Base-by-base conservation (phyloP, 2,329 filamentous ascomycete genomes). In the Ambrosiella xylebori region DNA sequence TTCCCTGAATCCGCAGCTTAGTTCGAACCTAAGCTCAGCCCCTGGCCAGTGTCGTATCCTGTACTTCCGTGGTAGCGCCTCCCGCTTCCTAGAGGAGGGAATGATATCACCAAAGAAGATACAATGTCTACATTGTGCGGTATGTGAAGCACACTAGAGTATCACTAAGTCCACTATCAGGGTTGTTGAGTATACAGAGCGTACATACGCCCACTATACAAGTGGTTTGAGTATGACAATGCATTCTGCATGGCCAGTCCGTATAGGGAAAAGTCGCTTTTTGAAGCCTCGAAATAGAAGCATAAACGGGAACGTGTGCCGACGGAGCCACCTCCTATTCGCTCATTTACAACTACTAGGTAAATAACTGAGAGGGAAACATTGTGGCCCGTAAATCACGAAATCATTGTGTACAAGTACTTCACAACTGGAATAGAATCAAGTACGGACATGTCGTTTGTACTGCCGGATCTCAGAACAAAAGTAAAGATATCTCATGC, bases 271-370 rank as follows among this genome's bases (percentile, higher is more conserved):
- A 19, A 49, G 11, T 47, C n/a, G n/a, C 44, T 6, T 47, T 27
- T 13, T 13, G n/a, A 47, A 47, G 44, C 44, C 50, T 19, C 49
- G 38, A 44, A 55, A 40, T 51, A 51, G 52, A 51, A 49, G 27
- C 27, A 47, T 17, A 50, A 39, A 49, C 11, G 1, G 57, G 50
- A 44, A 40, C 44, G 17, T 41, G 52, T 51, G 57, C 45, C 15
- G 41, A 44, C 37, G 17, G 44, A 59, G 52, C 41, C 57, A 56
- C 52, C 52, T 56, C 52, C 52, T 54, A 50, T 49, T 49, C 11
- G 40, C 39, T 27, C 17, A 47, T 15, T 36, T 27, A 27, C 27
- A 27, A 27, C 27, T 27, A 27, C 3, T 27, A 27, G 2, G 27
- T 27, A 27, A 27, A 27, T 27, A 27, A 27, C 27, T 27, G 27